These are phyloP conservation scores for Aspergillus sojae DNA, from an alignment of 2,329 filamentous ascomycete genomes.

Conservation along the genomic window DNA sequence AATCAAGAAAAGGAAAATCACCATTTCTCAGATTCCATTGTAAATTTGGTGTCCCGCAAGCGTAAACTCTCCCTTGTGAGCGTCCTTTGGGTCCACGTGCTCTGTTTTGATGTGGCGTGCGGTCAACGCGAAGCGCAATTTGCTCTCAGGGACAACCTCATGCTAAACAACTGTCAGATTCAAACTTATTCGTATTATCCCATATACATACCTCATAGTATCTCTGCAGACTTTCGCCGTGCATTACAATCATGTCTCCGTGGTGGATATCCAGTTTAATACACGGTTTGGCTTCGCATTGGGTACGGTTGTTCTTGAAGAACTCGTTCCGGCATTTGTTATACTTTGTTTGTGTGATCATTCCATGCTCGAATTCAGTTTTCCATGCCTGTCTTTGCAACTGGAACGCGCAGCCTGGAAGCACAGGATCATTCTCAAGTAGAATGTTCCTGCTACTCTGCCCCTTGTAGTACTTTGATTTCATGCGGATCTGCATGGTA, in stretches of 20 bases:
- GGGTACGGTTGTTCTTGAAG: constrained; percentile 27
- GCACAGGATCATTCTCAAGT: constrained; percentile 33
- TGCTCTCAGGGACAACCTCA: constrained; percentile 32
- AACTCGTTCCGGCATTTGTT: constrained; percentile 26
- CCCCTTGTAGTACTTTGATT: constrained; percentile 50
- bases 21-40: constrained; percentile 28
- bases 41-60: constrained; percentile 31
- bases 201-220: constrained; percentile 51
- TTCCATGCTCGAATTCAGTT: constrained; percentile 16
- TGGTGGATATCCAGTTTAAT: constrained; percentile 55
- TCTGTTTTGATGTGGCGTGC: constrained; percentile 37
- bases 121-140: constrained; percentile 40
- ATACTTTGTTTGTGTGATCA: constrained; percentile 28
- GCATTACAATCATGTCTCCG: constrained; percentile 62
- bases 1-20: not conserved
- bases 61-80: constrained; percentile 31
- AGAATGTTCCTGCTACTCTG: constrained; percentile 21
- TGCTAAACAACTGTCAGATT: constrained; percentile 27
- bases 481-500: constrained; percentile 59
- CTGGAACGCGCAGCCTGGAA: constrained; percentile 33
- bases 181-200: not conserved
- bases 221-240: constrained; percentile 56
- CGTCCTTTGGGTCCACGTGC: constrained; percentile 22
- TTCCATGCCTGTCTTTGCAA: constrained; percentile 28
- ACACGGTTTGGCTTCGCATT: constrained; percentile 27